phyloP scores from a whole-genome alignment of 2,329 filamentous ascomycete genomes.

The Fusarium praegraminearum region DNA sequence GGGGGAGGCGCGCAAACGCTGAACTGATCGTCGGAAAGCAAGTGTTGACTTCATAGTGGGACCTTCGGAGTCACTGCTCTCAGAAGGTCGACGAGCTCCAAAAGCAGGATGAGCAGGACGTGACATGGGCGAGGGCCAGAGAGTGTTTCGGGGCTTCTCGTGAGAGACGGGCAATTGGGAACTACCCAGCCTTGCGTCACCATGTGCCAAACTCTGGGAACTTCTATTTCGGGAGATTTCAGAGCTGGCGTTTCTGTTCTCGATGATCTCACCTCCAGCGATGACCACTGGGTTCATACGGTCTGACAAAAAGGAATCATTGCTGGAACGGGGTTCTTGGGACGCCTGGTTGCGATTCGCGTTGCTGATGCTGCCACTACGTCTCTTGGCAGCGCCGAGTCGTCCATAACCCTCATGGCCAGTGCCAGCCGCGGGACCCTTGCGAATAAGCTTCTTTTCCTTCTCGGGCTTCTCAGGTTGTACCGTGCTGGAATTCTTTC shows the following conservation, averaged over 20 bases:
- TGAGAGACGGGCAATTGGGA: slow-evolving; percentile 58
- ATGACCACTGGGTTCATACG: slow-evolving; percentile 76
- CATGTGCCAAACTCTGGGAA: slow-evolving; percentile 59
- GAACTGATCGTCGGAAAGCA: slow-evolving; percentile 67
- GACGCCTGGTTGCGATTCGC: slow-evolving; percentile 61
- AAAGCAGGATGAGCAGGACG: slow-evolving; percentile 47
- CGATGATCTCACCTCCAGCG: slow-evolving; percentile 70
- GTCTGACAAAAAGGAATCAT: slow-evolving; percentile 70
- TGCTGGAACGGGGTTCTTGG: slow-evolving; percentile 63
- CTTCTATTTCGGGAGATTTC: slow-evolving; percentile 64
- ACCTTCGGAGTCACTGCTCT: slow-evolving; percentile 68
- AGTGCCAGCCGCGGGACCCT: slow-evolving; percentile 90
- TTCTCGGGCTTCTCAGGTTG: slow-evolving; percentile 66
- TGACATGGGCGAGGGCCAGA: slow-evolving; percentile 68
- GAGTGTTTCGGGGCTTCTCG: slow-evolving; percentile 57
- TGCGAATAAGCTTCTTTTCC: slow-evolving; percentile 59
- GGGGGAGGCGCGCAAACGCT: slow-evolving; percentile 61
- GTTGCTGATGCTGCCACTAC: slow-evolving; percentile 70
- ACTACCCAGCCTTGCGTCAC: slow-evolving; percentile 54
- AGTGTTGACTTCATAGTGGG: slow-evolving; percentile 62
- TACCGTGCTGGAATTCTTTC: slow-evolving; percentile 69
- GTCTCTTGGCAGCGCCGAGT: slow-evolving; percentile 70
- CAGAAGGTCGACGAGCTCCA: slow-evolving; percentile 61
- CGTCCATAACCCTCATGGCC: slow-evolving; percentile 89
- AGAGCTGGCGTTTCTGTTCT: slow-evolving; percentile 68